phyloP scores from a whole-genome alignment of 2,329 filamentous ascomycete species.

The Aspergillus proliferans region DNA sequence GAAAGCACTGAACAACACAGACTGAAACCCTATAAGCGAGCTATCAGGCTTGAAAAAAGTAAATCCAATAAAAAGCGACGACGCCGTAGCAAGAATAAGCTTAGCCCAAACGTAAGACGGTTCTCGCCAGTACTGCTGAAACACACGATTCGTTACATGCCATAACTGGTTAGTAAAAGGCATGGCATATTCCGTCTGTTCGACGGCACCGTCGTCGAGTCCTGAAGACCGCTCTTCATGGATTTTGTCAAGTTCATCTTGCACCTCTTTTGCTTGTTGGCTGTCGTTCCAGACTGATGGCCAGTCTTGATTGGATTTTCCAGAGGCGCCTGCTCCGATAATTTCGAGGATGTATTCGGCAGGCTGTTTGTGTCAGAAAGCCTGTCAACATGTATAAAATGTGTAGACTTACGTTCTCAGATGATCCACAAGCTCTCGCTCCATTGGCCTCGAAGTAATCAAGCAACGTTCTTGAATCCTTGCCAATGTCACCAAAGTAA shows the following conservation, averaged over 20 bases:
- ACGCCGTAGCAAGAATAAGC: slow-evolving; percentile 56
- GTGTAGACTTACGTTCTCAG: slow-evolving; percentile 48
- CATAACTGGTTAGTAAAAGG: slow-evolving; percentile 61
- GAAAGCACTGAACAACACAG: slow-evolving; percentile 82
- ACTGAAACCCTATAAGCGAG: slow-evolving; percentile 71
- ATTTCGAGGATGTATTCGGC: slow-evolving; percentile 65
- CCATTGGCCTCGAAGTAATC: slow-evolving; percentile 60
- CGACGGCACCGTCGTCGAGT: slow-evolving; percentile 41
- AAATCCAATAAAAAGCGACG: slow-evolving; percentile 71
- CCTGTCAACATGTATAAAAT: background rate
- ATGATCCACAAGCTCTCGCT: slow-evolving; percentile 51
- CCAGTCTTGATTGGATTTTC: slow-evolving; percentile 62
- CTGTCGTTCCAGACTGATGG: slow-evolving; percentile 55
- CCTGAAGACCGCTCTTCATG: slow-evolving; percentile 42
- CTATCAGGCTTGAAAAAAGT: slow-evolving; percentile 68
- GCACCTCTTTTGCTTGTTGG: slow-evolving; percentile 49
- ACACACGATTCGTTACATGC: slow-evolving; percentile 65
- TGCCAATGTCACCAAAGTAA: slow-evolving; percentile 61
- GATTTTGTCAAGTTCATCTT: slow-evolving; percentile 54
- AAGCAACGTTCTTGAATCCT: slow-evolving; percentile 51
- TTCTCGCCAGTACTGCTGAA: slow-evolving; percentile 84
- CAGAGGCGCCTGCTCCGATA: slow-evolving; percentile 56
- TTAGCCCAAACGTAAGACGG: slow-evolving; percentile 85
- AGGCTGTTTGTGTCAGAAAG: slow-evolving; percentile 36
- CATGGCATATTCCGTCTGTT: slow-evolving; percentile 68